phyloP scores from a whole-genome alignment of 805 yeast species.

The Saturnispora mendoncae region DNA sequence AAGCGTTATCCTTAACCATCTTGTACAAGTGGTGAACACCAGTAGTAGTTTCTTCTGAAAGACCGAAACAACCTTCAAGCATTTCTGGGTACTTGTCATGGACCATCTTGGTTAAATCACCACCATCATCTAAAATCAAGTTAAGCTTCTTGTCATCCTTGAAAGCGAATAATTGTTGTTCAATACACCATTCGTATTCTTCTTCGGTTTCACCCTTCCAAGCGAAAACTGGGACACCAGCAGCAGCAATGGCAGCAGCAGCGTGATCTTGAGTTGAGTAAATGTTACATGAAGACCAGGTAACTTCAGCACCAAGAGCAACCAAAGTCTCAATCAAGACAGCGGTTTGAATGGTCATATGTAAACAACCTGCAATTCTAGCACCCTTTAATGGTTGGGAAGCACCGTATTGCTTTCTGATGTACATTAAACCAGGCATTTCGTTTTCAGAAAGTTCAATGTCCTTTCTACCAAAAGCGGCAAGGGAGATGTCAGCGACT shows the following conservation, averaged over 20 bases:
- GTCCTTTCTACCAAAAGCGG: constrained; percentile 99
- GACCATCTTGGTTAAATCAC: constrained; percentile 93
- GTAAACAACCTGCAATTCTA: constrained; percentile 97
- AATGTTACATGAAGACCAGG: constrained; percentile 99
- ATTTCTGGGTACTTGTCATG: constrained; percentile 98
- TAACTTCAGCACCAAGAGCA: constrained; percentile 98
- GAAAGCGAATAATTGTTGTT: constrained; percentile 97
- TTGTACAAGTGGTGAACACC: constrained; percentile 99
- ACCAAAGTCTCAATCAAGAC: constrained; percentile 95
- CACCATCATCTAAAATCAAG: constrained; percentile 98
- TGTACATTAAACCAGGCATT: constrained; percentile 99
- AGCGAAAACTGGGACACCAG: constrained; percentile 98
- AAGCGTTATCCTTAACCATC: constrained; percentile 77
- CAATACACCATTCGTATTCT: constrained; percentile 98
- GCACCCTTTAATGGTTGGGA: constrained; percentile 97
- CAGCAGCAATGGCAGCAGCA: constrained; percentile 98
- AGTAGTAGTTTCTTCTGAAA: constrained; percentile 98
- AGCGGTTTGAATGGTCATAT: constrained; percentile 99
- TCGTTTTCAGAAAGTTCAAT: constrained; percentile 98
- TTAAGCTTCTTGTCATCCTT: constrained; percentile 91
- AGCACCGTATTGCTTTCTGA: constrained; percentile 84
- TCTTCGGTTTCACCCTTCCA: constrained; percentile 99
- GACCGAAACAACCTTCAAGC: constrained; percentile 90
- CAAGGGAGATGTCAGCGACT: constrained; percentile 95
- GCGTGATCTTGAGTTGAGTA: constrained; percentile 99